Base-by-base conservation (phyloP, 768 basidiomycete species). In the Coprinellus aureogranulatus region DNA sequence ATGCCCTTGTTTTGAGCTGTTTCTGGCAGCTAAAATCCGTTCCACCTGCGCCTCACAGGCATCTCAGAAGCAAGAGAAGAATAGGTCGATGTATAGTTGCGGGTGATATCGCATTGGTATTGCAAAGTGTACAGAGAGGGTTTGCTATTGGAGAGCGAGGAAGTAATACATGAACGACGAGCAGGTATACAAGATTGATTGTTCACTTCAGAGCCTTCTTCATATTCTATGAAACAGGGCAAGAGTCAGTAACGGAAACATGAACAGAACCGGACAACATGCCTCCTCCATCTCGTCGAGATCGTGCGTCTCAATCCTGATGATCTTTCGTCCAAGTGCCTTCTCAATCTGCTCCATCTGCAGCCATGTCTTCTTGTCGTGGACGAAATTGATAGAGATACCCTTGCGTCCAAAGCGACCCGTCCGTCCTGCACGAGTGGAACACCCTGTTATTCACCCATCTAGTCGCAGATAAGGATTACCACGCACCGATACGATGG, bases 351-450 rank as follows among this genome's bases (percentile, higher is more conserved):
- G 79, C 64, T 95, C 82, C 87, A 98, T 96, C 69, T 96, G 57
- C 65, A 81, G 57, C 87, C 90, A 94, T 5, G 94, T 94, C 70
- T 77, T 78, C 68, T 86, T 79, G 75, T 98, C 88, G 70, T 98
- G 93, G 14, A 98, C 95, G 67, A 99, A 98, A 72, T 97, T 97
- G 68, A 99, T 92, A 31, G 94, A 94, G 53, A 98, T 91, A 4
- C 97, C 97, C 71, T 92, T 94, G 45, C 97, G 87, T 54, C 97
- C 97, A 70, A 99, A 99, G 44, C 97, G 90, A 57, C 97, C 97
- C 47, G 97, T 99, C 54, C 97, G 92, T 50, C 96, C 95, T 98
- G 62, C 3, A 58, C 20, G 37, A 27, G 28, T 44, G 42, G 47
- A 34, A 40, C 26, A 44, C 40, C n/a, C 20, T 28, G 45, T n/a